A percentile compares a stretch with the other conserved stretches of the same genome.
Evolutionary conservation across 305 asterid species (phyloP).

Genomic region (Ilex paraguariensis): DNA sequence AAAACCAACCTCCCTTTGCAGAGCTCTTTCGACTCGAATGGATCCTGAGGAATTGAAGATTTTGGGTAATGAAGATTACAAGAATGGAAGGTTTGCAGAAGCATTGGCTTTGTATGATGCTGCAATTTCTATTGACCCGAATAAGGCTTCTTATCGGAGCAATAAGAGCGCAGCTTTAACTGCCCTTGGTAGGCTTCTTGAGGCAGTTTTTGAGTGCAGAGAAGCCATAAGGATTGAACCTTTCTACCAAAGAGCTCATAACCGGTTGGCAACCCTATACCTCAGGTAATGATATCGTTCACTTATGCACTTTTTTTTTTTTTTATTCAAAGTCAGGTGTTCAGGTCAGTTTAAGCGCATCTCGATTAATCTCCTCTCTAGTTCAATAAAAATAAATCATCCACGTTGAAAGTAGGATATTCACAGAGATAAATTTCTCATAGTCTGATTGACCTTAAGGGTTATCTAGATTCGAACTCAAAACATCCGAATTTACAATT

Average conservation of each 20-base stretch:
- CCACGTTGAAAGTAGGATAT: too few species aligned
- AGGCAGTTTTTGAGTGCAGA: slow-evolving; percentile 84
- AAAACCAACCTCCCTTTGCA: slow-evolving; percentile 57
- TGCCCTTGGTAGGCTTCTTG: slow-evolving; percentile 78
- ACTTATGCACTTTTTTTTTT: not conserved
- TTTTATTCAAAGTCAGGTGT: too few species aligned
- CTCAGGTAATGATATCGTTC: slow-evolving; percentile 43
- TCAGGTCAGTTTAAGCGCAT: too few species aligned
- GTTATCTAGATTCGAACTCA: too few species aligned
- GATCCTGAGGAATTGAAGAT: slow-evolving; percentile 90
- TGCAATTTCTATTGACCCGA: slow-evolving; percentile 85
- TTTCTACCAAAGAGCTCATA: slow-evolving; percentile 82
- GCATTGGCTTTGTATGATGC: slow-evolving; percentile 87
- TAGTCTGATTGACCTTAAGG: too few species aligned
- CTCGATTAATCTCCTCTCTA: too few species aligned
- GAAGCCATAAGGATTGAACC: slow-evolving; percentile 93
- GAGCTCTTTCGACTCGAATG: slow-evolving; percentile 83
- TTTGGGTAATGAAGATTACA: slow-evolving; percentile 87
- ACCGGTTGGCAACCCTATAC: slow-evolving; percentile 70
- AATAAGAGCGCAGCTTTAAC: slow-evolving; percentile 94
- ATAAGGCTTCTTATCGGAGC: slow-evolving; percentile 89
- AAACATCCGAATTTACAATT: too few species aligned
- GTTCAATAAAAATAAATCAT: too few species aligned
- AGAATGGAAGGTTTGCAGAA: slow-evolving; percentile 87
- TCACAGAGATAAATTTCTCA: not conserved